phyloP scores from a whole-genome alignment of 2,329 filamentous ascomycete genomes.

The Diaporthe citriasiana region DNA sequence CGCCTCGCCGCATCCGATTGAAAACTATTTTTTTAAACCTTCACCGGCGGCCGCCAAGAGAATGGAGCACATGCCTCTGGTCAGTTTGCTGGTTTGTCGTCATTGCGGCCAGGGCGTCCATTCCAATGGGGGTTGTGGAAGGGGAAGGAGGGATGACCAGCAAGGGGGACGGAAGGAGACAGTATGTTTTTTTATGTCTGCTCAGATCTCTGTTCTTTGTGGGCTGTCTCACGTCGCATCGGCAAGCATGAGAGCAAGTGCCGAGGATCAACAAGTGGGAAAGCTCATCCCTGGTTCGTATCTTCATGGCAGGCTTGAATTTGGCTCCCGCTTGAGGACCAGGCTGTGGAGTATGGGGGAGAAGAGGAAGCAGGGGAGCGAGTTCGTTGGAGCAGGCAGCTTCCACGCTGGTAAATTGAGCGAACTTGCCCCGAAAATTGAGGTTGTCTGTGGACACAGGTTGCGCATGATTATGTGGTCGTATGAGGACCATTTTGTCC shows the following conservation, averaged over 20 bases:
- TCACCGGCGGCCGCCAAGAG: slow-evolving; percentile 46
- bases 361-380: not conserved
- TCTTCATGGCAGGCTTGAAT: slow-evolving; percentile 46
- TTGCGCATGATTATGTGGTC: not conserved
- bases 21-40: slow-evolving; percentile 53
- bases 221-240: slow-evolving; percentile 42
- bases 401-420: not conserved
- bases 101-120: slow-evolving; percentile 43
- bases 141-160: not conserved
- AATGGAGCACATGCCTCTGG: slow-evolving; percentile 31
- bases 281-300: slow-evolving; percentile 45
- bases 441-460: not conserved
- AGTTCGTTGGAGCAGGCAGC: not conserved
- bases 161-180: slow-evolving; percentile 22
- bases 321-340: not conserved
- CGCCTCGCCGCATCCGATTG: slow-evolving; percentile 53
- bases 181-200: slow-evolving; percentile 44
- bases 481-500: not conserved
- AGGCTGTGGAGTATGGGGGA: slow-evolving; percentile 10
- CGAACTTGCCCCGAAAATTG: not conserved
- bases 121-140: slow-evolving; percentile 19
- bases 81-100: slow-evolving; percentile 44
- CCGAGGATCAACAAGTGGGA: slow-evolving; percentile 40
- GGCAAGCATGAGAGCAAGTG: slow-evolving; percentile 26
- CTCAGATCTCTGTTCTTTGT: slow-evolving; percentile 55